Conservation (phyloP, 2,329 filamentous ascomycete genomes). For the Cladosporium colombiae region DNA sequence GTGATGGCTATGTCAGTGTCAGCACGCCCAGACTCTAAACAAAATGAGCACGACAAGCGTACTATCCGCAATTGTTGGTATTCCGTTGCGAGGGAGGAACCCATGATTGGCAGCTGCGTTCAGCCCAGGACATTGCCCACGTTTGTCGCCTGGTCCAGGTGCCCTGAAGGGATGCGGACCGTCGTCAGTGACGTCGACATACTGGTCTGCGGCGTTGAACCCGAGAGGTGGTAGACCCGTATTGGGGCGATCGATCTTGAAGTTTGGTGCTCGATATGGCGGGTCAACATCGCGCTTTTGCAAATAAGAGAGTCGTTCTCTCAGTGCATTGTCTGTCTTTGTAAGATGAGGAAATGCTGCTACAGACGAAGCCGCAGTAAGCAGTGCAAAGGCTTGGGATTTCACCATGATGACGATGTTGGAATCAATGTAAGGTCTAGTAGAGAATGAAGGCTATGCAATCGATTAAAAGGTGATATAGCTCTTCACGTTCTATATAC, state of each 20-base stretch:
- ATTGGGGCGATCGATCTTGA: conserved; percentile 4
- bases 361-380: neutral
- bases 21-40: conserved; percentile 19
- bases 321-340: neutral
- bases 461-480: neutral
- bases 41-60: neutral
- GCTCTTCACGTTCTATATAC: neutral
- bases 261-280: neutral
- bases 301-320: neutral
- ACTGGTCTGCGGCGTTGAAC: conserved; percentile 30
- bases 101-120: conserved; percentile 12
- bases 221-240: neutral
- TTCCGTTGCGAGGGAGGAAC: conserved; percentile 36
- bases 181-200: conserved; percentile 24
- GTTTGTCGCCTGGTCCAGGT: conserved; percentile 30
- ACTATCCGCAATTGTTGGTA: conserved; percentile 23
- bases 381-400: neutral
- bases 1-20: conserved; percentile 32
- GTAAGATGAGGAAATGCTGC: neutral
- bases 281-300: neutral
- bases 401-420: neutral
- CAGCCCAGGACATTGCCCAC: conserved; percentile 37
- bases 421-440: neutral
- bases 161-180: conserved; percentile 32
- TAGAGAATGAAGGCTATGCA: neutral